Base-by-base conservation (phyloP, 2,329 filamentous ascomycete species). In the Dactylella cylindrospora region DNA sequence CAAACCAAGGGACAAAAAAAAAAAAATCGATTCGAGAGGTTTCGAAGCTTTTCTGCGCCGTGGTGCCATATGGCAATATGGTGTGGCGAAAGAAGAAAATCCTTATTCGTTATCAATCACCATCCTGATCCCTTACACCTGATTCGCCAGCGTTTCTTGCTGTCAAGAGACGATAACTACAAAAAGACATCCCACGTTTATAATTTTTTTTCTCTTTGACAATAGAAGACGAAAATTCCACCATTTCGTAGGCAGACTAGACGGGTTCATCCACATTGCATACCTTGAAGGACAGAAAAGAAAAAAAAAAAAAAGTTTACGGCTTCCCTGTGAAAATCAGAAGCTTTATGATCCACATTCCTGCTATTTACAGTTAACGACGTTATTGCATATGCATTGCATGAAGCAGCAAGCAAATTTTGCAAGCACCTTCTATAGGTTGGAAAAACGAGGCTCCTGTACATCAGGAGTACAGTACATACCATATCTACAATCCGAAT, bases 341-440 rank as follows among this genome's bases (percentile, higher is more conserved):
- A 52, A 47, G 36, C 47, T 53, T 39, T n/a, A n/a, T n/a, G n/a
- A n/a, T n/a, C 55, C 55, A 61, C 55, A 61, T 53, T 53, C 47
- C 47, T 61, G 20, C 55, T 43, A 31, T 33, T 51, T 36, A 44
- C 45, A 32, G 26, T 19, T 36, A 53, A 33, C 35, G 45, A 49
- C 38, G 32, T 39, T 59, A 40, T 51, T 59, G 45, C 45, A 59
- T 59, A 44, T 49, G 43, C 43, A 55, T 41, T 39, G 35, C 43
- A 55, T 55, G 35, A n/a, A n/a, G 44, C 36, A 29, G 28, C 25
- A 47, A 38, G 32, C 28, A 49, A 43, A 36, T n/a, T n/a, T n/a
- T 23, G 41, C 26, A 41, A 26, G 20, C 25, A 46, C n/a, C n/a
- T n/a, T n/a, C n/a, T n/a, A n/a, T n/a, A 43, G 23, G 28, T 31